Evolutionary conservation across 768 basidiomycete genomes (phyloP), one percentile per base, ranked within the genome.

Genomic region (Hericium rajendrae): DNA sequence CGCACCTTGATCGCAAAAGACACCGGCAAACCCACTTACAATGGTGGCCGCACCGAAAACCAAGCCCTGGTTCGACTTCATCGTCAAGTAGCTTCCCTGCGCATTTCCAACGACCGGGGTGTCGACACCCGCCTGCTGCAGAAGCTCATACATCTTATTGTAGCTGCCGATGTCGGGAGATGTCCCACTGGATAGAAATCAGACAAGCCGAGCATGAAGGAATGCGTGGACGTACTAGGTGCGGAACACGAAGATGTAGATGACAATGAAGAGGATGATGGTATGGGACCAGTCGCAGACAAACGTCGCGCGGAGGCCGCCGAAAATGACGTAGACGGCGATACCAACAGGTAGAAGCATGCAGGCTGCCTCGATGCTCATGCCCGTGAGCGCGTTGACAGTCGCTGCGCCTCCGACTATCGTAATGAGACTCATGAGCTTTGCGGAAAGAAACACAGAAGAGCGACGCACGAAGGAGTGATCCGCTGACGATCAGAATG

Each of bases 61-160:
- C 20, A 78, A 64, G 6, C 72, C 76, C 57, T 74, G 71, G 46
- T 69, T 69, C 15, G 78, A 79, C 60, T 79, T 79, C 76, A 83
- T 78, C 0, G 82, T 83, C 38, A 81, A 58, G 60, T 82, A 83
- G 53, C 77, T 78, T 5, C 82, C 79, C 15, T 73, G 69, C 46
- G 72, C 60, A 59, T 81, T 83, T 8, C 81, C 80, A 0, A 58
- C 59, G 0, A 82, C 79, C 0, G 81, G 81, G 1, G 67, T 66
- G n/a, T 74, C 71, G 2, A 66, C 55, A 1, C 72, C 74, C 3
- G 82, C 82, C 32, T 72, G 66, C 2, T 73, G 68, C 0, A 83
- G 71, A 22, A 83, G 69, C 52, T 77, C 72, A 61, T 79, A 82
- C 62, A 79, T 62, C 46, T 68, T 66, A 6, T 60, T 62, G 28